These are phyloP conservation scores for Phytophthora litchii DNA, from an alignment of 352 stramenopile genomes.

Conservation along the genomic window DNA sequence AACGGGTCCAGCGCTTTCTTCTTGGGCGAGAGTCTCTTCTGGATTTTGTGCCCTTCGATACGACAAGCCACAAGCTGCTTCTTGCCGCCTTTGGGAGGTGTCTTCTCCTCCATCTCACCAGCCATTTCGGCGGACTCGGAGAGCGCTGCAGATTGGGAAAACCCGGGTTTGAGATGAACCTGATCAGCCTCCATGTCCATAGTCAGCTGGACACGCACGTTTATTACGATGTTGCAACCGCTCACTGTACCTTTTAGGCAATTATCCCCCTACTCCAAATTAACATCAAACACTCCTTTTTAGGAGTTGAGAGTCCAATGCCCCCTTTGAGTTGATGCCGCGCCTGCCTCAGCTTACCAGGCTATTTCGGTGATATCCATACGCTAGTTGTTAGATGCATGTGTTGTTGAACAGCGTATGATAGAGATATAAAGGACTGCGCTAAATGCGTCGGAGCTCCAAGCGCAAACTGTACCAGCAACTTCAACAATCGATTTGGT, in stretches of 20 bases:
- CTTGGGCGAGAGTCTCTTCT: conserved; percentile 64
- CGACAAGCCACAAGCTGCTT: conserved; percentile 42
- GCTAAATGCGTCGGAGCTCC: background rate
- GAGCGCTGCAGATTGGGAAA: background rate
- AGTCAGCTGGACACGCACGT: conserved; percentile 1
- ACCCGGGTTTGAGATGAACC: background rate
- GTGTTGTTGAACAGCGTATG: too few relatives aligned
- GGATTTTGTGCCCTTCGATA: conserved; percentile 71
- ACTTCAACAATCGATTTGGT: background rate
- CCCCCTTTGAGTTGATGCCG: background rate
- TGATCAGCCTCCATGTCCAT: conserved; percentile 10
- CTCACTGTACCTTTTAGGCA: conserved; percentile 3
- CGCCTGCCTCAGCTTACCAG: background rate
- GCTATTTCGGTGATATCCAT: background rate
- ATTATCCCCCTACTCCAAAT: background rate
- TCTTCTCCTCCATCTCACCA: conserved; percentile 15
- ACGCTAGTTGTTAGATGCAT: too few relatives aligned
- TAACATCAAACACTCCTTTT: background rate
- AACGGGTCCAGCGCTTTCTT: conserved; percentile 77
- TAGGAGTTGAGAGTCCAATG: background rate
- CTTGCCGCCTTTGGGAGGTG: conserved; percentile 17
- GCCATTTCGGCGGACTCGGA: conserved; percentile 7
- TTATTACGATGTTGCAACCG: conserved; percentile 6
- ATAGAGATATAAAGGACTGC: too few relatives aligned
- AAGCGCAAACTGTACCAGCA: background rate